Base-by-base conservation (phyloP, 768 basidiomycete species). In the Podaxis sp. region DNA sequence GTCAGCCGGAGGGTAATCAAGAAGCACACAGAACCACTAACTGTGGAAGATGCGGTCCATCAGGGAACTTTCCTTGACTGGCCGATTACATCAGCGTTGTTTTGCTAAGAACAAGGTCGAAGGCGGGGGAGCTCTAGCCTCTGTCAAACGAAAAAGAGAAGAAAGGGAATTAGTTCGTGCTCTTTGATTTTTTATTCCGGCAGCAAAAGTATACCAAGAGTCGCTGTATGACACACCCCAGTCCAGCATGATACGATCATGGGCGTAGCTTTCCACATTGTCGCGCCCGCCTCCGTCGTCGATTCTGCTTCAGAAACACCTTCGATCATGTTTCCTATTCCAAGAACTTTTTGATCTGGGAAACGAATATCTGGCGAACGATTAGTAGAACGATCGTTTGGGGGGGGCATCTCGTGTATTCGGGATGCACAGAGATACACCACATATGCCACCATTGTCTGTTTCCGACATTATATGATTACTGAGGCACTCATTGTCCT, bases 11-110 rank as follows among this genome's bases (percentile, higher is more conserved):
- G 88, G 88, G 60, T 80, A 72, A 64, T 72, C 76, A 55, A 88
- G 81, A 69, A 87, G 87, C 52, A 74, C 75, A 66, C 89, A 86
- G 73, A 88, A 87, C 88, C 87, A 78, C 86, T 86, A 74, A 65
- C 76, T 65, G 72, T 80, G 63, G 77, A 87, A 87, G 74, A 85
- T 79, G 81, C 71, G 61, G 68, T 72, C 74, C 73, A 83, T 53
- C 68, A 75, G 71, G 57, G 74, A 75, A 61, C 28, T 1, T 30
- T 30, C 28, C 28, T 68, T 69, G 28, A 82, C 85, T 22, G 88
- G 87, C 2, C 88, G 83, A 69, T 89, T 89, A 68, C 42, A 44
- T 44, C 2, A 5, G 7, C 17, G 0, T 5, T 5, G 5, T 44
- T 19, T 42, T n/a, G 40, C 6, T 42, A 8, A 13, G 42, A 19